phyloP scores from a whole-genome alignment of 306 rosid species.

The Styphnolobium japonicum region DNA sequence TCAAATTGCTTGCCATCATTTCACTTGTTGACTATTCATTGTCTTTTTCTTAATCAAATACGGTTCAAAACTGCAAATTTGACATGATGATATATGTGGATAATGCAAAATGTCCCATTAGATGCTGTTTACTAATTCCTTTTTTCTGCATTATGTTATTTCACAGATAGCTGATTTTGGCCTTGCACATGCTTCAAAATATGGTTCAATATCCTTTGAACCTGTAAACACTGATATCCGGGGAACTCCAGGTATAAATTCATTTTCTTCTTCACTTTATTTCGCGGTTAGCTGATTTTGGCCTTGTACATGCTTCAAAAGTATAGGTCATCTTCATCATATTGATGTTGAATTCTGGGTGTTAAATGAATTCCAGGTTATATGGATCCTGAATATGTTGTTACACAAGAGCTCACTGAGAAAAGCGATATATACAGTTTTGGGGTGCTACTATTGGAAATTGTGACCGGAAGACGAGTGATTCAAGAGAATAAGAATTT shows the following conservation, averaged over 20 bases:
- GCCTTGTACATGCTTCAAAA: slow-evolving; percentile 5
- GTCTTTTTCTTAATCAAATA: background rate
- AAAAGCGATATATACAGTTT: slow-evolving; percentile 94
- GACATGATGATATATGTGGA: background rate
- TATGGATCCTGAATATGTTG: slow-evolving; percentile 94
- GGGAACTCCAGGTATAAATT: slow-evolving; percentile 82
- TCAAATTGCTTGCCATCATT: slow-evolving; percentile 22
- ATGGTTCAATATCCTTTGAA: slow-evolving; percentile 83
- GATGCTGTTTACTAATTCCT: slow-evolving; percentile 7
- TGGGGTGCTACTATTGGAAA: slow-evolving; percentile 82
- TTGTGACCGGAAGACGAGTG: slow-evolving; percentile 79
- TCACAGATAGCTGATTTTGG: slow-evolving; percentile 97
- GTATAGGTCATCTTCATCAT: background rate
- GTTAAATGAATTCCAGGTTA: slow-evolving; percentile 66
- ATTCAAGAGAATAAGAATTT: slow-evolving; percentile 76
- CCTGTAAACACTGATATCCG: slow-evolving; percentile 78
- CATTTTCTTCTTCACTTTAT: slow-evolving; percentile 9
- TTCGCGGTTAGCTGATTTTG: slow-evolving; percentile 12
- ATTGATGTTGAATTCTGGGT: slow-evolving; percentile 14
- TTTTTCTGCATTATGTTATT: slow-evolving; percentile 1
- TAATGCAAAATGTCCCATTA: background rate
- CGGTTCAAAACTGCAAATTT: slow-evolving; percentile 15
- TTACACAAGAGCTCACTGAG: slow-evolving; percentile 93
- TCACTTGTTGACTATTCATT: slow-evolving; percentile 1
- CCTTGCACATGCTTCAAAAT: slow-evolving; percentile 89